phyloP scores from a whole-genome alignment of 148 eudicot genomes.

The Vaccinium myrtillus region DNA sequence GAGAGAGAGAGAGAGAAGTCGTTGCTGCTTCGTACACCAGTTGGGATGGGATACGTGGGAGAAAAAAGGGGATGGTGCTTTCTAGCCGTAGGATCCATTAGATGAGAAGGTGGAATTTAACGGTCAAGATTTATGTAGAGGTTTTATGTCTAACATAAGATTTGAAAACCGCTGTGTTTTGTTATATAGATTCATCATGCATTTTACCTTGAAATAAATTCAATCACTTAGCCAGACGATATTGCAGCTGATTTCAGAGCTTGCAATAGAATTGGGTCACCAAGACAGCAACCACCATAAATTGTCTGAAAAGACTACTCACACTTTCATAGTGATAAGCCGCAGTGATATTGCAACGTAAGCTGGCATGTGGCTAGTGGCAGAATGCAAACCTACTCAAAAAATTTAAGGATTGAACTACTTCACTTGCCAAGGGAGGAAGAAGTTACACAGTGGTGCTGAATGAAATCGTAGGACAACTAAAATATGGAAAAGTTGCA shows the following conservation, averaged over 20 bases:
- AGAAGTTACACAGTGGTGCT: too few relatives aligned
- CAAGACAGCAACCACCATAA: too few relatives aligned
- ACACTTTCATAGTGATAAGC: not conserved
- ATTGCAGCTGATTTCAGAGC: not conserved
- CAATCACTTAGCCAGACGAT: not conserved
- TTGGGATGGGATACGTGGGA: too few relatives aligned
- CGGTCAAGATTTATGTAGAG: too few relatives aligned
- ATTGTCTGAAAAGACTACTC: too few relatives aligned
- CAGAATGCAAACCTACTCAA: slow-evolving; percentile 11
- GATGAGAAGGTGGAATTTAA: too few relatives aligned
- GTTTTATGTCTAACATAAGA: too few relatives aligned
- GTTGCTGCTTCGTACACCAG: too few relatives aligned
- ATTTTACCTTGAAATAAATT: not conserved
- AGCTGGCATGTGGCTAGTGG: not conserved
- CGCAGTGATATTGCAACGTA: not conserved
- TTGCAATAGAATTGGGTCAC: not conserved
- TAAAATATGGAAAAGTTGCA: not conserved
- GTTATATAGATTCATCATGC: not conserved
- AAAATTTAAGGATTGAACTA: not conserved
- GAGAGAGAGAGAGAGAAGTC: too few relatives aligned
- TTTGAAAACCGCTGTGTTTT: too few relatives aligned
- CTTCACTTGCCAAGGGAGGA: slow-evolving; percentile 6
- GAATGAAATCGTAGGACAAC: not conserved
- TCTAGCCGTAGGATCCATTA: too few relatives aligned
- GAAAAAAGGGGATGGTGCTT: too few relatives aligned